phyloP scores from a whole-genome alignment of 2,329 filamentous ascomycete species.

The Colletotrichum tropicicola region DNA sequence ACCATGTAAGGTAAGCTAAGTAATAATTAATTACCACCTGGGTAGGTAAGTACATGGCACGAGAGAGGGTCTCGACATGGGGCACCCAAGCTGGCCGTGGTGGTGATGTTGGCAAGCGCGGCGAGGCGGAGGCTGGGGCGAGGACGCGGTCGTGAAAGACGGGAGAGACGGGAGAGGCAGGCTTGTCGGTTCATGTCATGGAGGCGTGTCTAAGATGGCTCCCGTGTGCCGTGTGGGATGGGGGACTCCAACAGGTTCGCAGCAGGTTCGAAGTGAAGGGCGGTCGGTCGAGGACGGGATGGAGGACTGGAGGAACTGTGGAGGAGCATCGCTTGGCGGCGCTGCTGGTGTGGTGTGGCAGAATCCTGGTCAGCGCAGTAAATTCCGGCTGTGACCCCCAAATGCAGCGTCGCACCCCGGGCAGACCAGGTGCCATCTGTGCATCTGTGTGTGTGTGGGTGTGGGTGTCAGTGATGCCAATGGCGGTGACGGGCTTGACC shows the following conservation, averaged over 20 bases:
- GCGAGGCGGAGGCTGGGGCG: background rate
- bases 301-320: background rate
- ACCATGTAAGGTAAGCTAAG: no score
- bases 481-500: conserved; percentile 18
- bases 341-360: background rate
- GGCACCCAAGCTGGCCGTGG: conserved; percentile 3
- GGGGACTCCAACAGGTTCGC: no score
- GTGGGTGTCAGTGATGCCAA: conserved; percentile 9
- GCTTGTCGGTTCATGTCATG: no score
- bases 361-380: background rate
- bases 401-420: conserved; percentile 19
- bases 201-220: background rate
- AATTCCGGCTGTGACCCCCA: conserved; percentile 15
- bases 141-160: background rate
- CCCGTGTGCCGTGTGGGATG: no score
- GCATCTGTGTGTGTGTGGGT: conserved; percentile 14
- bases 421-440: conserved; percentile 15
- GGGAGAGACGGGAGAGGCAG: no score
- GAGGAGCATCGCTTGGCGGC: background rate
- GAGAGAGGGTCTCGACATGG: conserved; percentile 14
- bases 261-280: no score
- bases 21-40: no score
- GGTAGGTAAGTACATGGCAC: no score
- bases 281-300: conserved; percentile 3
- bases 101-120: background rate